Evolutionary conservation across 768 basidiomycete species (phyloP).

Genomic region (Trametes meyenii): DNA sequence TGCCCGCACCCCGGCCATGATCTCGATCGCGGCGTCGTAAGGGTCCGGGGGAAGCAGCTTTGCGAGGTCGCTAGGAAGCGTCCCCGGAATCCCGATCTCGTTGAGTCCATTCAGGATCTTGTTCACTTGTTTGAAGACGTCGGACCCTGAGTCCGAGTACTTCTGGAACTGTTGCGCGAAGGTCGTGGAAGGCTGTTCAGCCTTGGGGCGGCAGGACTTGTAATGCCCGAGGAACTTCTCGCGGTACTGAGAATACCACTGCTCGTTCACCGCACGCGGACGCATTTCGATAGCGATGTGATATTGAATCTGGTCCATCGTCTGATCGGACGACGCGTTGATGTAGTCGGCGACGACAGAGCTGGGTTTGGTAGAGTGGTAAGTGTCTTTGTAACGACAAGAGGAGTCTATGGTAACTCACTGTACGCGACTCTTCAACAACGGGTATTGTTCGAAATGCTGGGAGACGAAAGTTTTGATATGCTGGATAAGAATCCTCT

Average conservation of each 20-base stretch:
- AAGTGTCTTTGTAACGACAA: not conserved
- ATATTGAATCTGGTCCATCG: conserved; percentile 50
- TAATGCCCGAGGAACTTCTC: conserved; percentile 35
- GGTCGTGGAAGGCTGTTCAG: conserved; percentile 13
- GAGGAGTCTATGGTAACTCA: conserved; percentile 32
- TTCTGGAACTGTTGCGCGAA: conserved; percentile 2
- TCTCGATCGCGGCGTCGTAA: conserved; percentile 57
- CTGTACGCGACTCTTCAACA: conserved; percentile 50
- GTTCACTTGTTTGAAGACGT: conserved; percentile 32
- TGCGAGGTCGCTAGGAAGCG: conserved; percentile 46
- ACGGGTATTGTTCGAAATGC: conserved; percentile 55
- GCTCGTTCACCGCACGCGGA: conserved; percentile 52
- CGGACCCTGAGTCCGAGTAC: not conserved
- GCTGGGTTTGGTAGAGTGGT: conserved; percentile 37
- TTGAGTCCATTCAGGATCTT: conserved; percentile 36
- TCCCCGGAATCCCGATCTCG: conserved; percentile 39
- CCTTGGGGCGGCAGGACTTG: conserved; percentile 21
- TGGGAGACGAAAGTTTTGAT: conserved; percentile 45
- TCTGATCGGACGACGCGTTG: conserved; percentile 41
- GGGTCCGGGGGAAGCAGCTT: conserved; percentile 54
- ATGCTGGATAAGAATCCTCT: conserved; percentile 41
- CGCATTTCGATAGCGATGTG: conserved; percentile 50
- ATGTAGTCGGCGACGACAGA: conserved; percentile 54
- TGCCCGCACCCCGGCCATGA: conserved; percentile 74
- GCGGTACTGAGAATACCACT: conserved; percentile 51